Percentiles rank a stretch among this genome's conserved stretches.
These are phyloP conservation scores for Solanum tacnaense DNA, from an alignment of 257 asterid genomes.

Conservation along the genomic window DNA sequence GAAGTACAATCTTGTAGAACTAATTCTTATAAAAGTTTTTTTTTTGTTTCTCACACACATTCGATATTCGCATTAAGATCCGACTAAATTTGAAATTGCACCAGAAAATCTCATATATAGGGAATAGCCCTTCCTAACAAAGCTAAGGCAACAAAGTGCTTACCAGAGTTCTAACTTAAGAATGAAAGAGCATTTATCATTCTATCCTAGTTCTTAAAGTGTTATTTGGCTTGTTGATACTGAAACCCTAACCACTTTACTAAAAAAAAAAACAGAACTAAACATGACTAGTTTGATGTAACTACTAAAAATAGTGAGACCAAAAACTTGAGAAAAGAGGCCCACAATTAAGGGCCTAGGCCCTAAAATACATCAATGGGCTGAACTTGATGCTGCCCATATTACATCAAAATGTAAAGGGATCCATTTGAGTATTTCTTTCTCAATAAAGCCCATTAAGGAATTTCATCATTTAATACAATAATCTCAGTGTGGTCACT, in stretches of 20 bases:
- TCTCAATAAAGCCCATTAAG: background rate
- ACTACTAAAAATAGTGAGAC: background rate
- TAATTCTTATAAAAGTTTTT: too few species aligned
- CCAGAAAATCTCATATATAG: background rate
- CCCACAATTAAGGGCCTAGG: background rate
- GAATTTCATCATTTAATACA: background rate
- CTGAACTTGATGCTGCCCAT: background rate
- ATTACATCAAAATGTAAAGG: background rate
- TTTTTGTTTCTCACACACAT: background rate
- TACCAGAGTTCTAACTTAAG: background rate
- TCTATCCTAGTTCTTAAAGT: background rate
- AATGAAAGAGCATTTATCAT: background rate
- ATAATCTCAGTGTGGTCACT: background rate
- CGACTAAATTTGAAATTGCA: background rate
- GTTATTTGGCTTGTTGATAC: background rate
- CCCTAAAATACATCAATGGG: background rate
- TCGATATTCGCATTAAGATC: background rate
- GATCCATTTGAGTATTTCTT: background rate
- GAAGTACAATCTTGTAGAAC: background rate
- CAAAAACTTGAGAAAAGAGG: background rate
- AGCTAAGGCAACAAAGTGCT: background rate
- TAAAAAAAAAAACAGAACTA: background rate
- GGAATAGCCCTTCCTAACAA: background rate
- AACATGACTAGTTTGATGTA: background rate
- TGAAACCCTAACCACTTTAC: background rate